Evolutionary conservation across 2,329 filamentous ascomycete genomes (phyloP), one percentile per base, ranked within the genome.

Genomic region (Chrysosporium keratinophilum): DNA sequence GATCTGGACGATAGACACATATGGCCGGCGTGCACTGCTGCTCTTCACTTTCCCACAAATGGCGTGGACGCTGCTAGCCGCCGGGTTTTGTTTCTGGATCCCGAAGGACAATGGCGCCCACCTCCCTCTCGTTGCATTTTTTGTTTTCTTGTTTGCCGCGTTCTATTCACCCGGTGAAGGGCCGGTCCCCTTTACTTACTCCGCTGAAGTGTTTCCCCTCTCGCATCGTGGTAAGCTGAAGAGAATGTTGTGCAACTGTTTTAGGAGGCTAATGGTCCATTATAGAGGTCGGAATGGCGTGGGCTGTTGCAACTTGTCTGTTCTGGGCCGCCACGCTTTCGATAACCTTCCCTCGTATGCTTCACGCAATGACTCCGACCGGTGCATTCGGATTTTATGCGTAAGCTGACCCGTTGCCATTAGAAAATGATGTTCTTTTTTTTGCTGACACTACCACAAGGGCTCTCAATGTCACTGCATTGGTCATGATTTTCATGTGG

Each of bases 11-110:
- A 84, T 85, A 57, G 82, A 85, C 62, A 84, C 80, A 0, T 83
- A 78, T 57, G 82, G 81, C n/a, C 78, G 82, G 34, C 76, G 82
- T 34, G 70, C 78, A 14, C 71, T 85, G 11, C 72, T 84, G 1
- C 69, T 83, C 0, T 83, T 84, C 65, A 84, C 82, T 2, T 84
- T 84, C 62, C 81, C 81, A 0, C 75, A 83, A 56, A 84, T 84
- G 81, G 78, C 78, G 11, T 83, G 81, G 80, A 81, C 80, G 3
- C 67, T 84, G n/a, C 72, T 84, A 0, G 78, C 79, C 0, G 80
- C 78, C n/a, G 81, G 79, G 3, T 74, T 84, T 45, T 79, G 75
- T 60, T 80, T 78, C 50, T 72, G 78, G 39, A 75, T 82, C 17
- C 69, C 69, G 0, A 58, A 61, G 28, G 61, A 66, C 0, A 69